Conservation (phyloP, 495 filamentous ascomycete genomes). For the Hypoxylon fragiforme region DNA sequence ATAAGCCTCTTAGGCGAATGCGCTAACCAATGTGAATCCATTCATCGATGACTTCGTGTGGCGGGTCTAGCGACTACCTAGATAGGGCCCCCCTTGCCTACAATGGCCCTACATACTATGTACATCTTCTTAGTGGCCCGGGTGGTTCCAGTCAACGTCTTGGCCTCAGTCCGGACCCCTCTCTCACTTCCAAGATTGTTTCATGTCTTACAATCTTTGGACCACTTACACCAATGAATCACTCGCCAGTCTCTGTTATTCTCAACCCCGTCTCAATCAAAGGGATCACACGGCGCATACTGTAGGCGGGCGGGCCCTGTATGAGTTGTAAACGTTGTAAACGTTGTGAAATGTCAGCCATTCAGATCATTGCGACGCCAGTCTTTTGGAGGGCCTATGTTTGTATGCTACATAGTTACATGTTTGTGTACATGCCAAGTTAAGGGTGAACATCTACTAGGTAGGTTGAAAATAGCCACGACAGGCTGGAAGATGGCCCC, state of each 20-base stretch:
- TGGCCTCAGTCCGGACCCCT: constrained; percentile 23
- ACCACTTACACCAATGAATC: constrained; percentile 33
- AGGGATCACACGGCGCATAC: constrained; percentile 36
- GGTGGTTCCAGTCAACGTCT: constrained; percentile 18
- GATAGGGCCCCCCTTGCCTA: too few species aligned
- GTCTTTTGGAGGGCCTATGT: constrained; percentile 23
- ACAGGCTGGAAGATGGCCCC: constrained; percentile 25
- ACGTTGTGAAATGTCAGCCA: constrained; percentile 33
- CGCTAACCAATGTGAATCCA: too few species aligned
- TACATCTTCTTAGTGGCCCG: constrained; percentile 15
- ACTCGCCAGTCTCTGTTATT: constrained; percentile 27
- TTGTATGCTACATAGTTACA: too few species aligned
- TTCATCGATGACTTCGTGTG: constrained; percentile 19
- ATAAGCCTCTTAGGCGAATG: constrained; percentile 20
- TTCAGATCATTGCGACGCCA: constrained; percentile 27
- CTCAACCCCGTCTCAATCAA: constrained; percentile 17
- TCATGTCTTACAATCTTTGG: constrained; percentile 30
- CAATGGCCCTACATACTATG: too few species aligned
- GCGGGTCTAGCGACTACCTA: too few species aligned
- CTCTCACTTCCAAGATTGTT: constrained; percentile 33
- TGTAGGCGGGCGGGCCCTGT: constrained; percentile 31
- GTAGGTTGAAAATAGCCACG: constrained; percentile 23
- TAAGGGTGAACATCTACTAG: too few species aligned
- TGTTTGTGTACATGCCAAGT: constrained; percentile 29
- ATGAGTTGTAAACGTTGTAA: constrained; percentile 32